Conservation (phyloP, 1,284 basidiomycete genomes). For the Pseudozyma pruni region DNA sequence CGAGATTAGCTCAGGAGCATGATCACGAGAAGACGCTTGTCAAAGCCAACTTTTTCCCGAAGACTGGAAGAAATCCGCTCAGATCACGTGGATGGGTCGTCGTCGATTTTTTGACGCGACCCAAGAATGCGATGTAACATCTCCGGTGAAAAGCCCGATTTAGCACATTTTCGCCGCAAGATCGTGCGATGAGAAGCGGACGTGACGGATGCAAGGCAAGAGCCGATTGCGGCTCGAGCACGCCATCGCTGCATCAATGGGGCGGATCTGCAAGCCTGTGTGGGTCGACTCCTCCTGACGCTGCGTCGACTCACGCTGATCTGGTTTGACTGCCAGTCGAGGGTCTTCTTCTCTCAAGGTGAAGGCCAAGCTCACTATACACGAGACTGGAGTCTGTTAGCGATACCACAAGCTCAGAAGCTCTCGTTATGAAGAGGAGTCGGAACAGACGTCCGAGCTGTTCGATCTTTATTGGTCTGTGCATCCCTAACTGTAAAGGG, state of each 20-base stretch:
- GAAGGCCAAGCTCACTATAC: too few species aligned
- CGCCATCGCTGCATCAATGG: conserved; percentile 29
- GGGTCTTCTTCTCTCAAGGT: too few species aligned
- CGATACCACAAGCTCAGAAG: too few species aligned
- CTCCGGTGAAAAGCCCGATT: neutral
- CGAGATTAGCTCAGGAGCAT: neutral
- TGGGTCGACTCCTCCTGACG: neutral
- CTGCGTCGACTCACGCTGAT: neutral
- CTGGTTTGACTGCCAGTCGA: too few species aligned
- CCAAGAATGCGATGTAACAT: neutral
- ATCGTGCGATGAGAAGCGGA: conserved; percentile 12
- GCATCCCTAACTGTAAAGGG: conserved; percentile 3
- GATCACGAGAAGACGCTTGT: neutral
- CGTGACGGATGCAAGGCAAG: conserved; percentile 21
- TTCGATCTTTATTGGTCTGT: too few species aligned
- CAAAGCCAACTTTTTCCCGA: conserved; percentile 26
- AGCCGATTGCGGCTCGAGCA: conserved; percentile 11
- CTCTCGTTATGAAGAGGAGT: neutral
- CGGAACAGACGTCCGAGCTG: too few species aligned
- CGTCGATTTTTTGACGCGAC: neutral
- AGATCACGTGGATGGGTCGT: conserved; percentile 23
- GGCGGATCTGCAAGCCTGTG: conserved; percentile 15
- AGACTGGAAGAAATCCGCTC: conserved; percentile 21
- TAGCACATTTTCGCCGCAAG: too few species aligned
- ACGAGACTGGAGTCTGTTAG: too few species aligned